Conservation (phyloP, 164 flowering plant genomes). For the Kalanchoe fedtschenkoi region DNA sequence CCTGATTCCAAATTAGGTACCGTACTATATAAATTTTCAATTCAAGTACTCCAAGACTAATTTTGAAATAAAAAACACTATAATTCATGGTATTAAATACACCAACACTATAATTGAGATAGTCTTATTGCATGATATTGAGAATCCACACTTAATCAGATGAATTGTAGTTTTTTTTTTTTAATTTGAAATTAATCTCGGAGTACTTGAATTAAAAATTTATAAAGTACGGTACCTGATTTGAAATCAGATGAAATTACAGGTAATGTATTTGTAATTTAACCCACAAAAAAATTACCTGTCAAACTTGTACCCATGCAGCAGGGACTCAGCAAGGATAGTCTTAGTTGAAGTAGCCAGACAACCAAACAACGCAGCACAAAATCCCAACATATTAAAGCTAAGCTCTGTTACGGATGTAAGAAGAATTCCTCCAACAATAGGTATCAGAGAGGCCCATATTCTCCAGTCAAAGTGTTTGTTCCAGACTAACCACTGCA, state of each 20-base stretch:
- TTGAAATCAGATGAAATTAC: background rate
- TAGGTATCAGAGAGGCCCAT: slow-evolving; percentile 86
- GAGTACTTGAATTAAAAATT: background rate
- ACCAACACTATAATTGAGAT: too few relatives aligned
- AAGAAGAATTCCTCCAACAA: slow-evolving; percentile 96
- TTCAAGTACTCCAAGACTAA: too few relatives aligned
- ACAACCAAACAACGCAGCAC: slow-evolving; percentile 88
- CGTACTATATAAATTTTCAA: too few relatives aligned
- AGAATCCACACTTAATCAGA: too few relatives aligned
- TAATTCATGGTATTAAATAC: too few relatives aligned
- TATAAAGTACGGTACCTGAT: background rate
- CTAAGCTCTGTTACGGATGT: slow-evolving; percentile 89
- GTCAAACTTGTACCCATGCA: slow-evolving; percentile 96
- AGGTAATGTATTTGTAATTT: too few relatives aligned
- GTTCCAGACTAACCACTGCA: slow-evolving; percentile 93
- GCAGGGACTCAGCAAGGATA: slow-evolving; percentile 82
- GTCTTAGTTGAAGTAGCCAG: slow-evolving; percentile 96
- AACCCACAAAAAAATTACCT: slow-evolving; percentile 30
- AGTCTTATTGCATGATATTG: too few relatives aligned
- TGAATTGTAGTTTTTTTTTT: too few relatives aligned
- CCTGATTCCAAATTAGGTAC: too few relatives aligned
- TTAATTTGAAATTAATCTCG: too few relatives aligned
- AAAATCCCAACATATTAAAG: slow-evolving; percentile 80
- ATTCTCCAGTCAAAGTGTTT: slow-evolving; percentile 83
- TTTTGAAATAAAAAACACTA: too few relatives aligned